Evolutionary conservation across 2,329 filamentous ascomycete genomes (phyloP), one percentile per base, ranked within the genome.

Genomic region (Aspergillaceae sp.): DNA sequence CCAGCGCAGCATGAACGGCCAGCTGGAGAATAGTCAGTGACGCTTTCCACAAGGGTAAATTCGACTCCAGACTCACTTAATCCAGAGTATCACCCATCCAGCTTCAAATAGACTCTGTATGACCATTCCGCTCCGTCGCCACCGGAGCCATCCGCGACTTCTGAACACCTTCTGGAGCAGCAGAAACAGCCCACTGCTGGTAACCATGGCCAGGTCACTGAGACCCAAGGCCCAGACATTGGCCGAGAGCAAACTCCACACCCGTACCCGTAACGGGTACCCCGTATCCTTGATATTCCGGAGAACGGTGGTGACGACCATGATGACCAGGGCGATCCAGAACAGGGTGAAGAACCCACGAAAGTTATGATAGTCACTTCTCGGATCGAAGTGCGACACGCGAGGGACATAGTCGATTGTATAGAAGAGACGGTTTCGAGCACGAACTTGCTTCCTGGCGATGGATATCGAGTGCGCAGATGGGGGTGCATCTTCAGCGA

Each of bases 321-420:
- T 95, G 66, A 98, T 94, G 56, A 87, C 87, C 49, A 98, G 75
- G 7, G 88, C 88, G 54, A 98, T 91, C 92, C 92, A 98, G 71
- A 98, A 98, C 34, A 98, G 79, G 45, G 92, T 87, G 71, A 96
- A 98, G 77, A 98, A 98, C 62, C 92, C 92, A 58, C 88, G 82
- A 65, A 98, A 98, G 68, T 98, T 89, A 60, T 83, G 83, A 65
- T 97, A 90, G 60, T 95, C 89, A 67, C 87, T 94, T 42, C 80
- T 78, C 0, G 90, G 89, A 62, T 98, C 92, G 64, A 98, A 95
- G 70, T 98, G 91, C 11, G 91, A 97, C 26, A 97, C 84, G 47
- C 92, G 85, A 49, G 86, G 84, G 36, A 87, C 80, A 70, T 91
- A 98, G 60, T 95, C 87, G 62, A 94, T 89, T 26, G 87, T 92